Evolutionary conservation across 176 grass and related monocot genomes (phyloP).

Genomic region (Elymus sibiricus): DNA sequence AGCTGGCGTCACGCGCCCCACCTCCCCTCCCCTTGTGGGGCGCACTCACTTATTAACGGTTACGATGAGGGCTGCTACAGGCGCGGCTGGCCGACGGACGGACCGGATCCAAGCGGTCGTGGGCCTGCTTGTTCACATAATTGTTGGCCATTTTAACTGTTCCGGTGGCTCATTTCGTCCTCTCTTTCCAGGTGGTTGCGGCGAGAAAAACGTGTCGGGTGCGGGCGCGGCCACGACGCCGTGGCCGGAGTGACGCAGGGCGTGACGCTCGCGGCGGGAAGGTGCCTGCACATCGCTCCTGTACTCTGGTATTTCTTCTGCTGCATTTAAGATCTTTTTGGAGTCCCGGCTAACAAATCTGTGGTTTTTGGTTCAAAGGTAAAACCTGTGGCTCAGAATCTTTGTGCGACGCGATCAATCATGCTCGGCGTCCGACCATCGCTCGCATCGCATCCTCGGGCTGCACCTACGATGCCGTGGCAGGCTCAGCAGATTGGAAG

Average conservation of each 20-base stretch:
- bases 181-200: not conserved
- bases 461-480: not conserved
- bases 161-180: not conserved
- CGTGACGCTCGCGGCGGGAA: conserved; percentile 5
- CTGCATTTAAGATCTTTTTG: not conserved
- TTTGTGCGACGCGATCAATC: not conserved
- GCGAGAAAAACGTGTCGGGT: conserved; percentile 22
- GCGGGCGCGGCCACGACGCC: not conserved
- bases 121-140: not conserved
- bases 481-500: not conserved
- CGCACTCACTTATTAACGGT: conserved; percentile 7
- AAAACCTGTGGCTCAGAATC: not conserved
- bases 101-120: not conserved
- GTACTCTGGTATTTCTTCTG: not conserved
- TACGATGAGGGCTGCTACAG: not conserved
- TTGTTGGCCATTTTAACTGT: not conserved
- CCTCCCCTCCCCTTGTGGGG: conserved; percentile 17
- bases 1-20: conserved; percentile 84
- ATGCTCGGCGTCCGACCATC: not conserved
- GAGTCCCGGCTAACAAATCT: not conserved
- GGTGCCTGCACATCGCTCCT: too few relatives aligned
- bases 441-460: not conserved
- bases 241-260: not conserved
- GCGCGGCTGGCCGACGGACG: not conserved
- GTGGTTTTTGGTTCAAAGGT: not conserved